These are phyloP conservation scores for Fraxinus baroniana DNA, from an alignment of 305 asterid species.

Conservation along the genomic window DNA sequence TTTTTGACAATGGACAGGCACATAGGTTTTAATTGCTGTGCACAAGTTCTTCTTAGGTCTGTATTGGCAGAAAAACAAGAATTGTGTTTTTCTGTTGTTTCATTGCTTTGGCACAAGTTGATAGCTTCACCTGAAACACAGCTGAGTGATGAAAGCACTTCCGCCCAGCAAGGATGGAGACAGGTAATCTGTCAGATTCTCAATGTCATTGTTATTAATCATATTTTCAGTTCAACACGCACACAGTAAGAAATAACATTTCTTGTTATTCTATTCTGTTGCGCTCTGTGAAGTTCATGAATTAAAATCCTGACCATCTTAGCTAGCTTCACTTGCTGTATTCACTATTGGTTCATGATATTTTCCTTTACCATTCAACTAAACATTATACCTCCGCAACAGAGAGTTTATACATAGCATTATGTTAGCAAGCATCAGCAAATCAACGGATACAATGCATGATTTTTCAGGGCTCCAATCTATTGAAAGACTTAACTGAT, in stretches of 20 bases:
- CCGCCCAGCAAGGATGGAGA: slow-evolving; percentile 99
- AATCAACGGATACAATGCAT: slow-evolving; percentile 5
- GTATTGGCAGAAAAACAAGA: slow-evolving; percentile 85
- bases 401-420: slow-evolving; percentile 6
- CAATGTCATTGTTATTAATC: not conserved
- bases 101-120: slow-evolving; percentile 97
- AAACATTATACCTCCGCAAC: not conserved
- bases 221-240: slow-evolving; percentile 2
- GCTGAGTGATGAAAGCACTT: slow-evolving; percentile 90
- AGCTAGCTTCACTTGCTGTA: slow-evolving; percentile 5
- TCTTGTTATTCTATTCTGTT: slow-evolving; percentile 4
- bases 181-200: slow-evolving; percentile 56
- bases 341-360: not conserved
- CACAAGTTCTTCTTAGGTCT: slow-evolving; percentile 74
- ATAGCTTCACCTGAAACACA: slow-evolving; percentile 90
- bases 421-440: not conserved
- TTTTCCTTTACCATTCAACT: not conserved
- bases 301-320: not conserved
- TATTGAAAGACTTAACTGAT: not conserved
- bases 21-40: slow-evolving; percentile 79
- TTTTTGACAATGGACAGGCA: slow-evolving; percentile 89
- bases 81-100: slow-evolving; percentile 91
- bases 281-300: not conserved
- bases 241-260: slow-evolving; percentile 1
- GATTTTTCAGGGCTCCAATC: not conserved